A percentile compares a stretch with the other conserved stretches of the same genome.
Evolutionary conservation across 768 basidiomycete genomes (phyloP).

Genomic region (Tephrocybe sp.): DNA sequence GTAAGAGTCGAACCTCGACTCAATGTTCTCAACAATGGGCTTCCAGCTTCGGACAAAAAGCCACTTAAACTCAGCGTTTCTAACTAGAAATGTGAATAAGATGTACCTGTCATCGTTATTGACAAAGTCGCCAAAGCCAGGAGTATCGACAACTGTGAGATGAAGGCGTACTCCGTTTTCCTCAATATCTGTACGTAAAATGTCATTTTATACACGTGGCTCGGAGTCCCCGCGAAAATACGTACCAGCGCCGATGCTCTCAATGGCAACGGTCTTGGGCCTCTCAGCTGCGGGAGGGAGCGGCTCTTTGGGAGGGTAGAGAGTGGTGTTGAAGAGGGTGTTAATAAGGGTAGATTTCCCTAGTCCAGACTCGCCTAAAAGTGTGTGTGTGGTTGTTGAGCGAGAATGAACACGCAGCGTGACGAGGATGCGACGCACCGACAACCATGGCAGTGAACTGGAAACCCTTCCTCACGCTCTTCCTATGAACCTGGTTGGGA

Average conservation of each 20-base stretch:
- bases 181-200: conserved; percentile 80
- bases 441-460: conserved; percentile 99
- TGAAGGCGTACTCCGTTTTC: conserved; percentile 97
- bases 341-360: conserved; percentile 99
- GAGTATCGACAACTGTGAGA: conserved; percentile 98
- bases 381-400: conserved; percentile 12
- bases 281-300: conserved; percentile 83
- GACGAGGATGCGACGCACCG: conserved; percentile 47
- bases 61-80: conserved; percentile 18
- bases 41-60: conserved; percentile 71
- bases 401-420: conserved; percentile 20
- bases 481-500: conserved; percentile 98
- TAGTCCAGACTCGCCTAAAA: conserved; percentile 91
- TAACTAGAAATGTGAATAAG: conserved; percentile 16
- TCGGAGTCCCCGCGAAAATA: conserved; percentile 22
- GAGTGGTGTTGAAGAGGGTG: conserved; percentile 95
- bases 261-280: conserved; percentile 93
- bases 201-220: conserved; percentile 23
- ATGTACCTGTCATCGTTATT: conserved; percentile 96
- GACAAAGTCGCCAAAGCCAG: conserved; percentile 98
- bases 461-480: conserved; percentile 97
- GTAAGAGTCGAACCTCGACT: conserved; percentile 96
- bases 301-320: conserved; percentile 88
- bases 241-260: conserved; percentile 96
- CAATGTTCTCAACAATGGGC: conserved; percentile 97